A percentile compares a stretch with the other conserved stretches of the same genome.
Evolutionary conservation across 2,329 filamentous ascomycete species (phyloP).

Genomic region (Pseudogymnoascus sp.): DNA sequence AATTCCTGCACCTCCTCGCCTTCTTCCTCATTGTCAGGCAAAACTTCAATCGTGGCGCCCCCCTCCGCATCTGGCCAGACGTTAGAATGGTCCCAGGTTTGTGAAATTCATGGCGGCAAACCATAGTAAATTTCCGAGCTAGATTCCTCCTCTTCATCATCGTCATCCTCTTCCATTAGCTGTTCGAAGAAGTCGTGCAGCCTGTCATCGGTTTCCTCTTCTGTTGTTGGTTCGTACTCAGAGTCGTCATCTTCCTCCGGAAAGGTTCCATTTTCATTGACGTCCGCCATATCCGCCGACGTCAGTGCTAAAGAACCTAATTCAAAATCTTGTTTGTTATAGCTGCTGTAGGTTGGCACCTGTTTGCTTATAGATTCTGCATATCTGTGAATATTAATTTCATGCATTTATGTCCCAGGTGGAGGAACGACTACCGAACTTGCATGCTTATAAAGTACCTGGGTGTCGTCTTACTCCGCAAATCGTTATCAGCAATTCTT

Average conservation of each 20-base stretch:
- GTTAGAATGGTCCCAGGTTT: not conserved
- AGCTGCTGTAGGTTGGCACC: not conserved
- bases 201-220: constrained; percentile 31
- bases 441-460: constrained; percentile 8
- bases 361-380: not conserved
- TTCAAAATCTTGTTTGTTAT: not conserved
- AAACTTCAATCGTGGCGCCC: constrained; percentile 20
- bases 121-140: not conserved
- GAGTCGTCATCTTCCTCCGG: constrained; percentile 40
- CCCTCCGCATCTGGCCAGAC: constrained; percentile 5
- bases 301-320: not conserved
- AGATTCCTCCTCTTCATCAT: constrained; percentile 24
- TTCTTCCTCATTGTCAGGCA: constrained; percentile 18
- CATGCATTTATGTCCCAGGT: not conserved
- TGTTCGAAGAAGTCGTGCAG: constrained; percentile 26
- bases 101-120: not conserved
- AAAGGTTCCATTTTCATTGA: not conserved
- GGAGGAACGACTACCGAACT: not conserved
- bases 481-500: not conserved
- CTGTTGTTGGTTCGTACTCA: constrained; percentile 39
- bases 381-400: not conserved
- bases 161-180: constrained; percentile 8
- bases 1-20: constrained; percentile 2
- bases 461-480: constrained; percentile 8
- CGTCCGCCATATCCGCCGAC: constrained; percentile 1